A percentile compares a stretch with the other conserved stretches of the same genome.
Conservation (phyloP, 495 filamentous ascomycete species). For the Cenococcum geophilum region DNA sequence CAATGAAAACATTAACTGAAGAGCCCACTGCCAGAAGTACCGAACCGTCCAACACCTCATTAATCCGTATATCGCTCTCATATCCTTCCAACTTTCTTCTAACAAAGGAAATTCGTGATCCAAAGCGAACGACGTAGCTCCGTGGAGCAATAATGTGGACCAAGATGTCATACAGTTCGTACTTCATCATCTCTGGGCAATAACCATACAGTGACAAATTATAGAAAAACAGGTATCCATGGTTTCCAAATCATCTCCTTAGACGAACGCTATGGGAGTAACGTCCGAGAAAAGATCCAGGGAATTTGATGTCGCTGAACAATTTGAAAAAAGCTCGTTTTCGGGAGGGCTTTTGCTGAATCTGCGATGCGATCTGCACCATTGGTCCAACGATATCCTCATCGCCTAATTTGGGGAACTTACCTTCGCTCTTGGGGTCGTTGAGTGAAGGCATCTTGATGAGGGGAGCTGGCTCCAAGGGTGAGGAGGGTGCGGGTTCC, state of each 20-base stretch:
- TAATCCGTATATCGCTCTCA: background rate
- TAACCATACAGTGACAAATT: conserved; percentile 23
- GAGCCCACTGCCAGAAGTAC: background rate
- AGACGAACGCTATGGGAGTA: conserved; percentile 13
- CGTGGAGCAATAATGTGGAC: conserved; percentile 8
- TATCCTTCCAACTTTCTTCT: background rate
- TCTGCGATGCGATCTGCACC: conserved; percentile 51
- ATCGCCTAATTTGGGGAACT: conserved; percentile 82
- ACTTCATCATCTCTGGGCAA: conserved; percentile 21
- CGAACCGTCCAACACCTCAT: background rate
- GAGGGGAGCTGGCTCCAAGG: conserved; percentile 46
- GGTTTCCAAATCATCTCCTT: background rate
- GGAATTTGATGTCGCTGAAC: conserved; percentile 35
- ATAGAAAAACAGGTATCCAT: conserved; percentile 5
- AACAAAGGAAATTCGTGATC: conserved; percentile 29
- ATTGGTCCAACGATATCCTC: conserved; percentile 92
- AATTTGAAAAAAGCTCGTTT: conserved; percentile 42
- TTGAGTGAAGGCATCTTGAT: conserved; percentile 57
- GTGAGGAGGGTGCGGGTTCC: conserved; percentile 34
- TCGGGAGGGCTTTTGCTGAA: conserved; percentile 31
- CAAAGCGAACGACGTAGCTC: conserved; percentile 29
- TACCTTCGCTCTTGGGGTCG: conserved; percentile 61
- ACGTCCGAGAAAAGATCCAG: conserved; percentile 24
- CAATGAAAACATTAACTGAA: conserved; percentile 11
- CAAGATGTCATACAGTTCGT: conserved; percentile 27